These are phyloP conservation scores for Symmetrospora coprosmae DNA, from an alignment of 768 basidiomycete genomes.

Conservation along the genomic window DNA sequence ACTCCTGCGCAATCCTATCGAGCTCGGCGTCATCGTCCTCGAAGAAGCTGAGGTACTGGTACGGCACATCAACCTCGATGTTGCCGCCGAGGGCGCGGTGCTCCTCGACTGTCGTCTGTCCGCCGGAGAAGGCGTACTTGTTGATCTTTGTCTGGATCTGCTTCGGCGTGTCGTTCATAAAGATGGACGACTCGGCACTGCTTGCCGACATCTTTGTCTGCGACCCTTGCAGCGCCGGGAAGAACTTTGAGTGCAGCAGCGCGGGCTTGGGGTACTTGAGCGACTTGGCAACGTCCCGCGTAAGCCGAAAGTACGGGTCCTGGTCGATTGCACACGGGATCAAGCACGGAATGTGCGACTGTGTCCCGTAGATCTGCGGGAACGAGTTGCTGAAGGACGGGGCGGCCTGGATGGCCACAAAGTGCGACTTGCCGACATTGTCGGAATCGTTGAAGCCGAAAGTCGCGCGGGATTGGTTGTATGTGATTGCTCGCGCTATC, in stretches of 20 bases:
- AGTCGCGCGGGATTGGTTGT: constrained; percentile 81
- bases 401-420: constrained; percentile 84
- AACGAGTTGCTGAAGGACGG: constrained; percentile 97
- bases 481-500: constrained; percentile 81
- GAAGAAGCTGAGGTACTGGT: constrained; percentile 90
- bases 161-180: constrained; percentile 79
- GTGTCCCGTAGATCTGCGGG: constrained; percentile 84
- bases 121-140: constrained; percentile 88
- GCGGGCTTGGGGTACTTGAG: constrained; percentile 91
- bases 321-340: constrained; percentile 94
- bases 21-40: constrained; percentile 87
- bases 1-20: constrained; percentile 62
- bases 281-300: constrained; percentile 83
- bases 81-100: constrained; percentile 76
- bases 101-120: constrained; percentile 87
- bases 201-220: constrained; percentile 99
- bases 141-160: constrained; percentile 98
- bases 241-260: constrained; percentile 88
- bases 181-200: constrained; percentile 80
- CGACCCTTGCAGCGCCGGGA: constrained; percentile 92
- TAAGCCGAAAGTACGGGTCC: constrained; percentile 92
- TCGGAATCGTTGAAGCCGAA: constrained; percentile 96
- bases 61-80: constrained; percentile 86
- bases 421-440: constrained; percentile 96
- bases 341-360: constrained; percentile 69